Conservation (phyloP, 495 filamentous ascomycete genomes). For the Aspergillus egyptiacus region DNA sequence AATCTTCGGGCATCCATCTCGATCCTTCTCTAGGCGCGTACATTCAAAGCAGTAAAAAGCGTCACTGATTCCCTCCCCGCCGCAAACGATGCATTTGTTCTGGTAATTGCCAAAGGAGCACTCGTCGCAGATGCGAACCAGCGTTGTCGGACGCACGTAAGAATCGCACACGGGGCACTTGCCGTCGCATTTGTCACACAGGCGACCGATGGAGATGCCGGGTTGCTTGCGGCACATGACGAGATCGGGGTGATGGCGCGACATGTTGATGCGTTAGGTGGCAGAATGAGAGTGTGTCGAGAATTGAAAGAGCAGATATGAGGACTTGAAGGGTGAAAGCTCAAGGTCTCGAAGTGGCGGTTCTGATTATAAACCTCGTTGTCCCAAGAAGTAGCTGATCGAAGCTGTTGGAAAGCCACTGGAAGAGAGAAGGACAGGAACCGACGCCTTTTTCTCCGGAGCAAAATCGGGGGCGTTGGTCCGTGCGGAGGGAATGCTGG, state of each 20-base stretch:
- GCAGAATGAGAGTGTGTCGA: not conserved
- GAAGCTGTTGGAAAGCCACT: slow-evolving; percentile 18
- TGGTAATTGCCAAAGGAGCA: slow-evolving; percentile 99
- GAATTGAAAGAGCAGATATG: slow-evolving; percentile 5
- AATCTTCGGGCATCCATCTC: slow-evolving; percentile 98
- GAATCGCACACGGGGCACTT: slow-evolving; percentile 99
- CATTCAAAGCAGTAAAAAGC: slow-evolving; percentile 99
- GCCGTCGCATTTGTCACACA: slow-evolving; percentile 99
- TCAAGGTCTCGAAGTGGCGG: not conserved
- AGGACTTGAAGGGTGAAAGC: not conserved
- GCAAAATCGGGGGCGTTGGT: slow-evolving; percentile 14
- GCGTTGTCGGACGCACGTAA: slow-evolving; percentile 95
- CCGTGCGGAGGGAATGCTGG: slow-evolving; percentile 10
- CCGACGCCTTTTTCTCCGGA: slow-evolving; percentile 1
- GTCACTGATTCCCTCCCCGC: slow-evolving; percentile 96
- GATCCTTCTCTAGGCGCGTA: slow-evolving; percentile 92
- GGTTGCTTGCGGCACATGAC: slow-evolving; percentile 99
- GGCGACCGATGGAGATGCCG: slow-evolving; percentile 95
- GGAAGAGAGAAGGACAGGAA: slow-evolving; percentile 4
- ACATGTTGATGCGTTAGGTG: slow-evolving; percentile 22
- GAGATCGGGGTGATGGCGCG: slow-evolving; percentile 59
- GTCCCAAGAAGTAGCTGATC: slow-evolving; percentile 3
- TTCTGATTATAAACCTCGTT: slow-evolving; percentile 3
- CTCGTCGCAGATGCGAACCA: slow-evolving; percentile 98
- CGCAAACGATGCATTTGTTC: slow-evolving; percentile 99